Base-by-base conservation (phyloP, 2,329 filamentous ascomycete genomes). In the Zymoseptoria tritici region DNA sequence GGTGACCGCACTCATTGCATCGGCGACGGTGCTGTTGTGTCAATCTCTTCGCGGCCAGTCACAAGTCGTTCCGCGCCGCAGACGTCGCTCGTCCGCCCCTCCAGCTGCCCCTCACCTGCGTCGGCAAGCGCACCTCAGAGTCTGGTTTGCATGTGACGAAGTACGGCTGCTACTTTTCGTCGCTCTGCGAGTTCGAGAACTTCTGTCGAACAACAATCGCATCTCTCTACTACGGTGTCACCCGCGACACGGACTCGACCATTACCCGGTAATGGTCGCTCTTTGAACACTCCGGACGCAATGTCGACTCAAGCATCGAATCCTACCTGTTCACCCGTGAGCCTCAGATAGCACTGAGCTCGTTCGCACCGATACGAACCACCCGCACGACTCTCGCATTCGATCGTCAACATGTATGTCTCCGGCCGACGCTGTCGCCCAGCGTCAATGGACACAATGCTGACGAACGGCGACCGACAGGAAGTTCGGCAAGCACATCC, bases 401-500 rank as follows among this genome's bases (percentile, higher is more conserved):
- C 13, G 13, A 16, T 7, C 13, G 36, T 11, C 36, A 46, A 13
- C 36, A 46, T 46, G 36, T 46, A 46, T 9, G 36, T 46, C 13
- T 7, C 36, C 13, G 36, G 36, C 36, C 36, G n/a, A n/a, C 16
- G 36, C 36, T 46, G 36, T n/a, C 2, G 16, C 16, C 7, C 36
- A 46, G 36, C 13, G 16, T 16, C 36, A 46, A 16, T 46, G 36
- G 36, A 16, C 36, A 46, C 13, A 7, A 46, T 46, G 36, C 36
- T 46, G 36, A 46, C 36, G 36, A 46, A n/a, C 13, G 13, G 22
- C 52, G 52, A 13, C 52, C 22, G 22, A 22, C 64, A 99, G 93
- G 94, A 99, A 99, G 85, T 99, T 99, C 81, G 94, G 94, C 77
- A 99, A 99, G 82, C 91, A 97, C 75, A 96, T 99, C 68, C 94